phyloP scores from a whole-genome alignment of 805 yeast genomes.

The Yamadazyma paraphyllophila region DNA sequence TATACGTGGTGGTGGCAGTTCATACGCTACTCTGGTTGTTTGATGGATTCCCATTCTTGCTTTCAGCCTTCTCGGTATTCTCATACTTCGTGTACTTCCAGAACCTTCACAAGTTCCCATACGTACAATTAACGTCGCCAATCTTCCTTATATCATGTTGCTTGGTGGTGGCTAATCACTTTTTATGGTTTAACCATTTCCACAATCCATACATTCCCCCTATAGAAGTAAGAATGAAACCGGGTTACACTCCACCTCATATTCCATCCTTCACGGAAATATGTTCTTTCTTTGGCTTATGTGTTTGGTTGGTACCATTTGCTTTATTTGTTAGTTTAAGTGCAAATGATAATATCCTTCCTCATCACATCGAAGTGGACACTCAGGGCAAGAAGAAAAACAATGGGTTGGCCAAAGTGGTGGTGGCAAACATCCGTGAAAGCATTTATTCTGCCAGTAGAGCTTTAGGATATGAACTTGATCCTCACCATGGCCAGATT shows the following conservation, averaged over 20 bases:
- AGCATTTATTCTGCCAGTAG: slow-evolving; percentile 45
- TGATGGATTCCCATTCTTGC: slow-evolving; percentile 76
- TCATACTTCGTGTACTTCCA: slow-evolving; percentile 74
- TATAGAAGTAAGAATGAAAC: slow-evolving; percentile 53
- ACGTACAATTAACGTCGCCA: slow-evolving; percentile 70
- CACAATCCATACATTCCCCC: slow-evolving; percentile 72
- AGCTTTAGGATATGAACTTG: slow-evolving; percentile 63
- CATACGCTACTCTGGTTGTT: slow-evolving; percentile 60
- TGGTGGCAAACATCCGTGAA: slow-evolving; percentile 53
- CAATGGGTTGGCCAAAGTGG: slow-evolving; percentile 65
- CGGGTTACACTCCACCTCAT: slow-evolving; percentile 60
- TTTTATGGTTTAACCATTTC: slow-evolving; percentile 86
- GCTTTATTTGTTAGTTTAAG: slow-evolving; percentile 86
- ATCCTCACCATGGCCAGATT: slow-evolving; percentile 52
- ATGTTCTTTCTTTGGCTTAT: slow-evolving; percentile 91
- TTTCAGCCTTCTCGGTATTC: slow-evolving; percentile 63
- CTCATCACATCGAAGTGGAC: slow-evolving; percentile 43
- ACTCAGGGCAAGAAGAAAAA: slow-evolving; percentile 26
- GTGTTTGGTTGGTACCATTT: slow-evolving; percentile 93
- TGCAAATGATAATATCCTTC: slow-evolving; percentile 87
- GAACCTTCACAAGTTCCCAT: slow-evolving; percentile 80
- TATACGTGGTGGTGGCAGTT: slow-evolving; percentile 56
- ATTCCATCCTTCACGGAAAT: slow-evolving; percentile 85
- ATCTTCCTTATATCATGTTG: slow-evolving; percentile 68
- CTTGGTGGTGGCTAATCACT: slow-evolving; percentile 77